phyloP scores from a whole-genome alignment of 2,329 filamentous ascomycete genomes.

The Calonectria fujianensis region DNA sequence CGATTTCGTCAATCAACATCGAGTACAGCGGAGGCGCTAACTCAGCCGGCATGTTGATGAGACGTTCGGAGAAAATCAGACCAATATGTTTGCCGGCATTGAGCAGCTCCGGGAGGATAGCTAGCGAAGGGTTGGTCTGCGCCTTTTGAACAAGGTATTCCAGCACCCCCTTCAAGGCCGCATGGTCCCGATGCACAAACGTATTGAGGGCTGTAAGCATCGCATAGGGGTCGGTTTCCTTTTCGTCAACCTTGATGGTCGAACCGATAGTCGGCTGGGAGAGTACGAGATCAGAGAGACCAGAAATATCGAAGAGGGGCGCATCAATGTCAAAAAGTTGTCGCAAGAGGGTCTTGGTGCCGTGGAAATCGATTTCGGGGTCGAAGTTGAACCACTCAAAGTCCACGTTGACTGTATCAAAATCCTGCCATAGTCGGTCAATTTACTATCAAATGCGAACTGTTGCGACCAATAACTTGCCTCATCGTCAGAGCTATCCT shows the following conservation, averaged over 20 bases:
- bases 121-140: slow-evolving; percentile 71
- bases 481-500: slow-evolving; percentile 73
- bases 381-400: slow-evolving; percentile 99
- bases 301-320: slow-evolving; percentile 89
- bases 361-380: slow-evolving; percentile 93
- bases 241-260: slow-evolving; percentile 97
- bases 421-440: slow-evolving; percentile 76
- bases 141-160: slow-evolving; percentile 81
- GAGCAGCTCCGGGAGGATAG: slow-evolving; percentile 75
- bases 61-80: slow-evolving; percentile 90
- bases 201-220: slow-evolving; percentile 93
- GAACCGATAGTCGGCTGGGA: slow-evolving; percentile 92
- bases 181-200: slow-evolving; percentile 84
- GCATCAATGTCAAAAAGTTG: slow-evolving; percentile 95
- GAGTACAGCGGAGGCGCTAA: slow-evolving; percentile 94
- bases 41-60: slow-evolving; percentile 98
- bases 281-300: slow-evolving; percentile 89
- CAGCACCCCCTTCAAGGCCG: slow-evolving; percentile 81
- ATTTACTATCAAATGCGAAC: slow-evolving; percentile 35
- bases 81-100: slow-evolving; percentile 78
- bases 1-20: slow-evolving; percentile 94
- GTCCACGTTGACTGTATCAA: slow-evolving; percentile 94
- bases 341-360: slow-evolving; percentile 90
- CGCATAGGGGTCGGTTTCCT: slow-evolving; percentile 93
- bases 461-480: slow-evolving; percentile 58